Evolutionary conservation across 1,139 yeast genomes (phyloP), one percentile per base, ranked within the genome.

Genomic region (Arxiozyma slooffiae): DNA sequence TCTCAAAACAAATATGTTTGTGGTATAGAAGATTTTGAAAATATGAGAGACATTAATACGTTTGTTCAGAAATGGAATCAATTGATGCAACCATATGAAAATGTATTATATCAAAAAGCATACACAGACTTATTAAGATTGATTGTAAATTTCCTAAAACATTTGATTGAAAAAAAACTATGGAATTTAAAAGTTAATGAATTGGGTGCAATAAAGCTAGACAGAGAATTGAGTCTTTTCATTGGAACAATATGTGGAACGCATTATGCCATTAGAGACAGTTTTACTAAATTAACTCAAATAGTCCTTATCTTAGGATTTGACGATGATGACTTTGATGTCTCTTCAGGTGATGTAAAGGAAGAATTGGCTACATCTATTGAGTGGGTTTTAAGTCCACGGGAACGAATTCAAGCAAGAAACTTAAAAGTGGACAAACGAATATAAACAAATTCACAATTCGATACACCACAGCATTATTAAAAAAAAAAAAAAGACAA

Each of bases 241-340:
- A 85, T 92, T 48, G 77, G 79, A 49, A 84, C 82, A 55, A 76
- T 76, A 60, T 63, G 87, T 68, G 74, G 79, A 65, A 64, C 81
- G 66, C 70, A 81, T 59, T 92, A 88, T 66, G 78, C 77, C 45
- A 71, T 89, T 59, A 74, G 96, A 55, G 92, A 87, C 54, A 79
- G 80, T 60, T 92, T 90, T 63, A 76, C 85, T 2, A 75, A 88
- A 53, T 81, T 88, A 3, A 88, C 96, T 0, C 97, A 90, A 66
- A 75, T 90, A 46, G 85, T 88, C 9, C 77, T 87, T 71, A 72
- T 88, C 46, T 73, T 89, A 41, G 94, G 96, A 2, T 76, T 88
- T 72, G 96, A 88, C 58, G 92, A 85, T 54, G 92, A 83, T 50
- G 95, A 85, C 58, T 77, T 75, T 47, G 77, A 71, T 45, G 66